Conservation (phyloP, 108 stramenopile species). For the Mayamaea pseudoterrestris region DNA sequence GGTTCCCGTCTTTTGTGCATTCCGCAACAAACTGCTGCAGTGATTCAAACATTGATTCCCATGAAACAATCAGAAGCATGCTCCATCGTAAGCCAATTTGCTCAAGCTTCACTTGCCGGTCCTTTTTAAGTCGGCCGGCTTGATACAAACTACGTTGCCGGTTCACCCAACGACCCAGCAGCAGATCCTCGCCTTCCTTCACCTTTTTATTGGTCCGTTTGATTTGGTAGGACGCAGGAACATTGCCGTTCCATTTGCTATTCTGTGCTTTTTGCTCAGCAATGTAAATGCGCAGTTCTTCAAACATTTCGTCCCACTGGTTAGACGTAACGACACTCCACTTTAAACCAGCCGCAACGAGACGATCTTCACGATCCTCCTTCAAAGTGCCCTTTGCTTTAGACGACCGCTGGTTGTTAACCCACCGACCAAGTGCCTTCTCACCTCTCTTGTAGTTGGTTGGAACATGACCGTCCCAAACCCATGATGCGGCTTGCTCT, state of each 20-base stretch:
- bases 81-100: constrained; percentile 78
- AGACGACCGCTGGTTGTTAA: constrained; percentile 80
- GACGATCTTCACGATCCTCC: constrained; percentile 60
- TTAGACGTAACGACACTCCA: constrained; percentile 86
- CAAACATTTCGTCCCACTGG: constrained; percentile 77
- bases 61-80: constrained; percentile 69
- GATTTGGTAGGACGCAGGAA: constrained; percentile 76
- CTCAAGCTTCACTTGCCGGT: constrained; percentile 63
- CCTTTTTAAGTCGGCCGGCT: constrained; percentile 65
- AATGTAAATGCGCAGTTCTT: constrained; percentile 68
- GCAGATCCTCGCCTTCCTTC: constrained; percentile 48
- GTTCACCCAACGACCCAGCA: constrained; percentile 82
- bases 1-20: constrained; percentile 17
- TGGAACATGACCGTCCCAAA: constrained; percentile 81
- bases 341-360: constrained; percentile 69
- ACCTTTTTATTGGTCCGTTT: constrained; percentile 23
- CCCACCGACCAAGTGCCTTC: constrained; percentile 79
- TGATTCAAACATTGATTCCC: constrained; percentile 72
- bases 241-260: constrained; percentile 44
- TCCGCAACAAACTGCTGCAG: constrained; percentile 50
- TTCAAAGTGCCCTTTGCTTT: constrained; percentile 71
- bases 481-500: constrained; percentile 45
- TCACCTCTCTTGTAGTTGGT: constrained; percentile 54
- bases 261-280: constrained; percentile 42
- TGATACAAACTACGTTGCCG: constrained; percentile 77